phyloP scores from a whole-genome alignment of 768 basidiomycete genomes.

The Panellus pusillus region DNA sequence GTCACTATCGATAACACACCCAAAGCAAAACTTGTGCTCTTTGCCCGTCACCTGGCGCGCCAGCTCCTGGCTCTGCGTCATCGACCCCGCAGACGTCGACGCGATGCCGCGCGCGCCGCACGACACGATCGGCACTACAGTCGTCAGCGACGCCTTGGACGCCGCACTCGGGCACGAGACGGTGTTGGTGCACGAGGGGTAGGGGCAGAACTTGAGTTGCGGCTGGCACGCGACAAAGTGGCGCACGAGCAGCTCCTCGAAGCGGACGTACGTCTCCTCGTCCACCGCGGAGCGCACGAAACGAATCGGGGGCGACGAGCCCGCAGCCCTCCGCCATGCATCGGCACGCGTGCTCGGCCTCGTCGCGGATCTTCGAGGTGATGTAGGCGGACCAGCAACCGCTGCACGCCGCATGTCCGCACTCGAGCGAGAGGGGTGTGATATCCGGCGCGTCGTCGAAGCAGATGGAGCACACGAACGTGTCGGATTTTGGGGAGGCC shows the following conservation, averaged over 20 bases:
- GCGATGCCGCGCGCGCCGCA: slow-evolving; percentile 68
- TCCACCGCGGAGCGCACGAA: slow-evolving; percentile 61
- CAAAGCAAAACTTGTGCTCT: slow-evolving; percentile 91
- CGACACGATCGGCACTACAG: slow-evolving; percentile 84
- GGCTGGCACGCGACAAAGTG: slow-evolving; percentile 86
- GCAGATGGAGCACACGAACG: slow-evolving; percentile 92
- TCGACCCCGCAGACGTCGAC: slow-evolving; percentile 28
- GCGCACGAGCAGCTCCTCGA: slow-evolving; percentile 84
- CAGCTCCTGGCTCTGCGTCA: slow-evolving; percentile 33
- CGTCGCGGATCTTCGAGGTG: slow-evolving; percentile 77
- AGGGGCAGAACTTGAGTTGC: slow-evolving; percentile 91
- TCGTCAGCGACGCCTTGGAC: slow-evolving; percentile 68
- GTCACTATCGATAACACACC: slow-evolving; percentile 84
- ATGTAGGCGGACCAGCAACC: slow-evolving; percentile 85
- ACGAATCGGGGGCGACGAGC: slow-evolving; percentile 61
- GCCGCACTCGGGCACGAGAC: slow-evolving; percentile 86
- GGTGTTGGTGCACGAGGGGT: slow-evolving; percentile 92
- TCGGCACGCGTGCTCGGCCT: slow-evolving; percentile 68
- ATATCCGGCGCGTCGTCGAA: slow-evolving; percentile 70
- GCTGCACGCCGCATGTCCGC: slow-evolving; percentile 83
- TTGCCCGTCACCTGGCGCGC: slow-evolving; percentile 34
- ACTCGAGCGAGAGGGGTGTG: slow-evolving; percentile 69
- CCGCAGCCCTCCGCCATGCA: slow-evolving; percentile 84
- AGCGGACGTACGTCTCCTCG: slow-evolving; percentile 58
- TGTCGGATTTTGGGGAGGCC: slow-evolving; percentile 33